Evolutionary conservation across 257 asterid genomes (phyloP).

Genomic region (Plectranthus barbatus): DNA sequence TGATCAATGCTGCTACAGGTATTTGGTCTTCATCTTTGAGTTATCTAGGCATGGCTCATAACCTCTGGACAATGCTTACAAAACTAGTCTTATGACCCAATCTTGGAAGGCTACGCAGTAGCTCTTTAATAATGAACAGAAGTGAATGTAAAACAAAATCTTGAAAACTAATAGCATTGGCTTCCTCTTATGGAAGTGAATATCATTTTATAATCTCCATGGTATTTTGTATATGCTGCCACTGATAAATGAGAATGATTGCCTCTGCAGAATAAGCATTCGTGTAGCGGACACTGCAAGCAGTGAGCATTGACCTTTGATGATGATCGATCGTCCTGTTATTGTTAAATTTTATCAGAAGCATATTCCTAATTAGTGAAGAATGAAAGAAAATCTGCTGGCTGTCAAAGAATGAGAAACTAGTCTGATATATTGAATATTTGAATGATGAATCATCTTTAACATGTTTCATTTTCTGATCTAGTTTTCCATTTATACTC

Average conservation of each 20-base stretch:
- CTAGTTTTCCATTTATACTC: neutral
- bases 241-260: neutral
- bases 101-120: too few species aligned
- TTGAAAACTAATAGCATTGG: too few species aligned
- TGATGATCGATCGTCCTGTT: neutral
- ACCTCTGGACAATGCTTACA: too few species aligned
- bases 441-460: neutral
- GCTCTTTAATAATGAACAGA: too few species aligned
- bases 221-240: too few species aligned
- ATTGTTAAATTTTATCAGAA: neutral
- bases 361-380: neutral
- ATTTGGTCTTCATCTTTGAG: too few species aligned
- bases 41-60: too few species aligned
- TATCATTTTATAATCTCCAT: too few species aligned
- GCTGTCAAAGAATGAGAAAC: neutral
- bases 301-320: neutral
- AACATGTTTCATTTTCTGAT: neutral
- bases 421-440: neutral
- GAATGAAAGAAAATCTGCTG: neutral
- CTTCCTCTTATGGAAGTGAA: too few species aligned
- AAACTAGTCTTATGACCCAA: too few species aligned
- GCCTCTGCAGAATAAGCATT: neutral
- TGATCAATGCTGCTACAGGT: too few species aligned
- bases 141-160: too few species aligned
- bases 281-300: neutral